Evolutionary conservation across 257 asterid species (phyloP).

Genomic region (Solanum chilense): DNA sequence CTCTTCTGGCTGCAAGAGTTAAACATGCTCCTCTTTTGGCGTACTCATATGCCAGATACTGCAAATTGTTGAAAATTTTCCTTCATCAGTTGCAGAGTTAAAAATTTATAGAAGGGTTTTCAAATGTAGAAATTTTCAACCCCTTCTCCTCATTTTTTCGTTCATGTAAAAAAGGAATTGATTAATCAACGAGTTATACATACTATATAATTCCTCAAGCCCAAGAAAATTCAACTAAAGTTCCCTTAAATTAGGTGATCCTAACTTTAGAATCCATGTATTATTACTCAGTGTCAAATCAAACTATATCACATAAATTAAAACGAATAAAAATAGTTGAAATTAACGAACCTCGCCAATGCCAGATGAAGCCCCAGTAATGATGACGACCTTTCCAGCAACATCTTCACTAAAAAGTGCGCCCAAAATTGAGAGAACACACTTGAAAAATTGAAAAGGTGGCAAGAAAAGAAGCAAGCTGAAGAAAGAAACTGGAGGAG

Average conservation of each 20-base stretch:
- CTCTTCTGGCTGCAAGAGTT: conserved; percentile 69
- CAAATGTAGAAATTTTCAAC: neutral
- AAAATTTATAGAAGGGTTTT: neutral
- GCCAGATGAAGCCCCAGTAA: conserved; percentile 76
- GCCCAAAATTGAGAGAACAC: conserved; percentile 12
- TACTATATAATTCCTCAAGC: no score
- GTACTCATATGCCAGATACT: conserved; percentile 81
- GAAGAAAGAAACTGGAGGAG: conserved; percentile 23
- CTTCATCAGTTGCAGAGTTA: no score
- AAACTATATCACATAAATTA: neutral
- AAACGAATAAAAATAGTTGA: neutral
- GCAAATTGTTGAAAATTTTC: neutral
- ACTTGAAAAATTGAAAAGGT: conserved; percentile 27
- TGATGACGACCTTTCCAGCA: conserved; percentile 56
- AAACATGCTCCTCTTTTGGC: conserved; percentile 65
- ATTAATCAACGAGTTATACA: neutral
- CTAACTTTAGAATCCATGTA: neutral
- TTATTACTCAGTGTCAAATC: neutral
- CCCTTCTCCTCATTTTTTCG: neutral
- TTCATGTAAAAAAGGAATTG: no score
- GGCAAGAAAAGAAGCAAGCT: conserved; percentile 27
- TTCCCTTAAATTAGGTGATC: neutral
- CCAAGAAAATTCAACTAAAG: no score
- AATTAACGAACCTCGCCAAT: conserved; percentile 51
- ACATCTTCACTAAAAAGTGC: conserved; percentile 37